These are phyloP conservation scores for Ceriops zippeliana DNA, from an alignment of 345 rosid genomes.

Conservation along the genomic window DNA sequence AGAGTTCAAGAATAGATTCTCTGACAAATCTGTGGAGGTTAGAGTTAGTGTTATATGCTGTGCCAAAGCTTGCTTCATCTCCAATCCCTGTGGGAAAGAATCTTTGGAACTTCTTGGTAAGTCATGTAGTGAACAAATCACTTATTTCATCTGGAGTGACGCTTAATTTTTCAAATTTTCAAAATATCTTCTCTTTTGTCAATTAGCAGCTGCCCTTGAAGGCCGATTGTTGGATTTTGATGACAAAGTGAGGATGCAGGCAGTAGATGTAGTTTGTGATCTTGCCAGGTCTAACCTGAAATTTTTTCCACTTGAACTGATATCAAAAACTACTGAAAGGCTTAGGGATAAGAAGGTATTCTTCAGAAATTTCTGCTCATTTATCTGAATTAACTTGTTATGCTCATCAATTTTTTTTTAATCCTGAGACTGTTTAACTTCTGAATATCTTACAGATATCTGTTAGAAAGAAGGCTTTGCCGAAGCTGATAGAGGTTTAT, in stretches of 20 bases:
- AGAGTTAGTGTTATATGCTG: constrained; percentile 70
- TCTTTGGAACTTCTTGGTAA: constrained; percentile 64
- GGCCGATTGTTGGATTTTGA: constrained; percentile 79
- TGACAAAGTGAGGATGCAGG: constrained; percentile 78
- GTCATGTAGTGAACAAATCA: constrained; percentile 20
- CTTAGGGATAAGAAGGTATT: constrained; percentile 93
- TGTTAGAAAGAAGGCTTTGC: constrained; percentile 80
- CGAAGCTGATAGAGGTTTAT: constrained; percentile 76
- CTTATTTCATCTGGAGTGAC: constrained; percentile 10
- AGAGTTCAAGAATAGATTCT: constrained; percentile 86
- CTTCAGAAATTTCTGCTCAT: constrained; percentile 5
- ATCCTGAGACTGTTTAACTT: not conserved
- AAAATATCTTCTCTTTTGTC: not conserved
- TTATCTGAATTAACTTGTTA: not conserved
- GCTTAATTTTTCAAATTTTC: constrained; percentile 15
- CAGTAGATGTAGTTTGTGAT: constrained; percentile 73
- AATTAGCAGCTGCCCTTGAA: constrained; percentile 66
- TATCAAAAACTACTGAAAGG: constrained; percentile 68
- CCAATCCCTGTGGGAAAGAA: constrained; percentile 53
- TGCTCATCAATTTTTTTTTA: not conserved
- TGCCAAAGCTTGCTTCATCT: constrained; percentile 65
- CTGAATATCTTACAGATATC: constrained; percentile 42
- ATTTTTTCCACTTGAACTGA: constrained; percentile 44
- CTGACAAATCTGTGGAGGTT: constrained; percentile 86
- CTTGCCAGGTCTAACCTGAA: constrained; percentile 56